Base-by-base conservation (phyloP, 805 yeast genomes). In the Suhomyces vadensis region DNA sequence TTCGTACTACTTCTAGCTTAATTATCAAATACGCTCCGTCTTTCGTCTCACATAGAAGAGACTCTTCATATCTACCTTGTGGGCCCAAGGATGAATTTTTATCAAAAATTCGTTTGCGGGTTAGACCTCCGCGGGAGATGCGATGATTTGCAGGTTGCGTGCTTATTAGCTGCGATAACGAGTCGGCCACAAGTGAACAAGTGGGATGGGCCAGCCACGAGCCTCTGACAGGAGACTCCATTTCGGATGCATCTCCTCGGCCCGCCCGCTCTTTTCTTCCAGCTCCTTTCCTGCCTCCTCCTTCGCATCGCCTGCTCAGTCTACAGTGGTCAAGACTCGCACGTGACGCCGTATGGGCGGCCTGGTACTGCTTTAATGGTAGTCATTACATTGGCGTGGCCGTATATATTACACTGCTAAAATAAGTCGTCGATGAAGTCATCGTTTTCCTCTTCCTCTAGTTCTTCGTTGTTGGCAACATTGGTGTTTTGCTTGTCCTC, bases 361-460 rank as follows among this genome's bases (percentile, higher is more conserved):
- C n/a, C n/a, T n/a, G n/a, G n/a, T n/a, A 29, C 33, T 14, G 25
- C 27, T 17, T 20, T 22, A 13, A 13, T 4, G n/a, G 31, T 29
- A 20, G 33, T 29, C 33, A 20, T 25, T 16, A 14, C 37, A 20
- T 33, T 17, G 7, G 6, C 17, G 13, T 6, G 13, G 13, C n/a
- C 35, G 16, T 16, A 27, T 13, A n/a, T 23, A 10, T 7, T 19
- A n/a, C n/a, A n/a, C n/a, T n/a, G n/a, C 40, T 49, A 57, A 48
- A 67, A 67, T 50, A 70, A 64, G 48, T 69, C 74, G 41, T 67
- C 74, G 42, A 70, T 61, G 43, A 29, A 40, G 14, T 69, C 73
- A 41, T 67, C 72, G 39, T 56, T 47, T 25, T 57, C 55, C 25
- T 58, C 65, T 13, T 54, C 55, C 24, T 47, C 54, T 4, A 51